Base-by-base conservation (phyloP, 1,139 yeast species). In the Petasospora fabianii region DNA sequence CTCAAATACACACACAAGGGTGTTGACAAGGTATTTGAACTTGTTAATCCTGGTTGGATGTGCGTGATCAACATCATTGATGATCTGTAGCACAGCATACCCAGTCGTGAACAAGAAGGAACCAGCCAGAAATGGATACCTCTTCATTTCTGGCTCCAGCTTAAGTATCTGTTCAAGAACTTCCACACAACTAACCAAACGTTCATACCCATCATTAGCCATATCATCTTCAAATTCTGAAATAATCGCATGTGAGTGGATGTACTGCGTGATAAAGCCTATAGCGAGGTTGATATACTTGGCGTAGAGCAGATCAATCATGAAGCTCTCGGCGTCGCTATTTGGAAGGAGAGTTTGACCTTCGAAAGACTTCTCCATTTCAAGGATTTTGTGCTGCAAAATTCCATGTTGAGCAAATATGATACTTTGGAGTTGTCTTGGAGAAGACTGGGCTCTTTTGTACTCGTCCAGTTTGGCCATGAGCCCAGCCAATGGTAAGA, bases 1-100 rank as follows among this genome's bases (percentile, higher is more conserved):
- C 33, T 55, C 60, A 31, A 55, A 48, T 1, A 49, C 49, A 17
- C 58, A 35, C 1, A 54, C 53, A 1, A 55, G 24, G 3, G 52
- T 43, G 15, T 50, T 51, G 7, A 50, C 56, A 29, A 47, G 38
- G 18, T 52, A 49, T 21, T 55, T 55, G 31, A 53, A 41, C 34
- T 42, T 50, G 34, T 51, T 50, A 15, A 53, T 47, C 24, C 47
- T 46, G 7, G 43, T 36, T 11, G 50, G 42, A 20, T 38, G 48
- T 7, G 39, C 38, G n/a, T 46, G 38, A 12, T 39, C 50, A 15
- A 51, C 44, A 28, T 48, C 45, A 14, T 49, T 48, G n/a, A 52
- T 31, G 3, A 53, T 44, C 4, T 53, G 51, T 2, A 56, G 24
- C 3, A 54, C 47, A 4, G 56, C 47, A 15, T 50, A 44, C n/a